These are phyloP conservation scores for Pythium coloratum DNA, from an alignment of 352 stramenopile genomes.

Conservation along the genomic window DNA sequence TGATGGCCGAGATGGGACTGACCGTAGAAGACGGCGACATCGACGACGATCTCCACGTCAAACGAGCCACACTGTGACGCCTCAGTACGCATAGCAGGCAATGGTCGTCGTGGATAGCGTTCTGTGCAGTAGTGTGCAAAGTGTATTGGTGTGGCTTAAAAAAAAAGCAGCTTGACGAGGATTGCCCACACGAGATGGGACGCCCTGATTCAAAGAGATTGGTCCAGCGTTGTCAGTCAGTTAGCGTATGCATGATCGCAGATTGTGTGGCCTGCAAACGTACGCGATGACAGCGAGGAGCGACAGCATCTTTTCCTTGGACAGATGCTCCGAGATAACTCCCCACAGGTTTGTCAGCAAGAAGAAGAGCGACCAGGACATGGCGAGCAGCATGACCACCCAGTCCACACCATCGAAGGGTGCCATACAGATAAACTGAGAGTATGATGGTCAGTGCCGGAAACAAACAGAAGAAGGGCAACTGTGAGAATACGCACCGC, in stretches of 20 bases:
- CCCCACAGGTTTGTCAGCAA: constrained; percentile 78
- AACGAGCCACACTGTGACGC: background rate
- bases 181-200: constrained; percentile 83
- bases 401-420: constrained; percentile 77
- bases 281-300: constrained; percentile 83
- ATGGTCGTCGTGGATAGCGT: constrained; percentile 1
- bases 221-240: background rate
- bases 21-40: constrained; percentile 8
- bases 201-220: constrained; percentile 37
- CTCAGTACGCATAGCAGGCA: background rate
- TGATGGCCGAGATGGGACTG: constrained; percentile 24
- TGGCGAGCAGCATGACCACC: constrained; percentile 75
- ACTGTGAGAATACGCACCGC: constrained; percentile 40
- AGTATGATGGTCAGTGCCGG: background rate
- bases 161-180: constrained; percentile 87
- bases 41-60: constrained; percentile 13
- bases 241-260: background rate
- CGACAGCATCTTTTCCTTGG: constrained; percentile 88
- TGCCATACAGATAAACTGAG: constrained; percentile 72
- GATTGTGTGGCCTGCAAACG: constrained; percentile 1
- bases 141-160: constrained; percentile 38
- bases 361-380: constrained; percentile 87
- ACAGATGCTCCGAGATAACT: constrained; percentile 73
- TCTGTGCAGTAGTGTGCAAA: constrained; percentile 6
- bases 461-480: background rate